Evolutionary conservation across 2,329 filamentous ascomycete species (phyloP).

Genomic region (Penicillium sp.): DNA sequence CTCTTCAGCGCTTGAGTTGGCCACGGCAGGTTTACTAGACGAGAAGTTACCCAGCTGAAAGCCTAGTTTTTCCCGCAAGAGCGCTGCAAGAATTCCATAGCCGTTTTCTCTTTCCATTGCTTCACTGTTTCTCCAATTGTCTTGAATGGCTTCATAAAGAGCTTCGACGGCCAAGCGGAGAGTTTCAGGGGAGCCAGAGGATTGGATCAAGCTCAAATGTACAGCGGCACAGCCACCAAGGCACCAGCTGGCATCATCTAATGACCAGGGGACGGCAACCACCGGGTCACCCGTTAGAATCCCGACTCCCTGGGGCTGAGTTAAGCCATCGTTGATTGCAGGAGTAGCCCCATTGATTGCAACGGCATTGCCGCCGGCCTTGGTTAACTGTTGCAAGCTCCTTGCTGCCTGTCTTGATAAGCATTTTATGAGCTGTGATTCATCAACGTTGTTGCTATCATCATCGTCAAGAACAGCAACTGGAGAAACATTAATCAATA

Average conservation of each 20-base stretch:
- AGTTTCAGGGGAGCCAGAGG: constrained; percentile 67
- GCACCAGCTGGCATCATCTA: constrained; percentile 92
- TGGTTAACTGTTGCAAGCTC: constrained; percentile 67
- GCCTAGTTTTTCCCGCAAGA: constrained; percentile 77
- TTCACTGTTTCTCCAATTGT: constrained; percentile 96
- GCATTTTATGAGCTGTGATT: constrained; percentile 72
- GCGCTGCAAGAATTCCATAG: constrained; percentile 80
- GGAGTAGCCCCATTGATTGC: constrained; percentile 87
- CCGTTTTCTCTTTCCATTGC: constrained; percentile 96
- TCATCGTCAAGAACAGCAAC: constrained; percentile 78
- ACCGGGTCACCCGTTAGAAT: constrained; percentile 81
- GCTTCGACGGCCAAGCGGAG: constrained; percentile 78
- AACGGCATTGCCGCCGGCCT: constrained; percentile 72
- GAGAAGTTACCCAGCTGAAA: constrained; percentile 25
- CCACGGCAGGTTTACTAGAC: constrained; percentile 47
- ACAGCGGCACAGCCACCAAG: constrained; percentile 88
- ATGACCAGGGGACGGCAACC: constrained; percentile 73
- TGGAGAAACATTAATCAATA: constrained; percentile 81
- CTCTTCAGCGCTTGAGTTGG: constrained; percentile 43
- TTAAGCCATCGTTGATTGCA: constrained; percentile 84
- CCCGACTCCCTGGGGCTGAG: constrained; percentile 75
- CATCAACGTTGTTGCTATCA: constrained; percentile 68
- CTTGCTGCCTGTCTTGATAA: constrained; percentile 71
- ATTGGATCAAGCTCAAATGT: constrained; percentile 79
- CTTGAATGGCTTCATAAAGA: constrained; percentile 79